These are phyloP conservation scores for Akanthomyces uredinophilus DNA, from an alignment of 2,329 filamentous ascomycete genomes.

Conservation along the genomic window DNA sequence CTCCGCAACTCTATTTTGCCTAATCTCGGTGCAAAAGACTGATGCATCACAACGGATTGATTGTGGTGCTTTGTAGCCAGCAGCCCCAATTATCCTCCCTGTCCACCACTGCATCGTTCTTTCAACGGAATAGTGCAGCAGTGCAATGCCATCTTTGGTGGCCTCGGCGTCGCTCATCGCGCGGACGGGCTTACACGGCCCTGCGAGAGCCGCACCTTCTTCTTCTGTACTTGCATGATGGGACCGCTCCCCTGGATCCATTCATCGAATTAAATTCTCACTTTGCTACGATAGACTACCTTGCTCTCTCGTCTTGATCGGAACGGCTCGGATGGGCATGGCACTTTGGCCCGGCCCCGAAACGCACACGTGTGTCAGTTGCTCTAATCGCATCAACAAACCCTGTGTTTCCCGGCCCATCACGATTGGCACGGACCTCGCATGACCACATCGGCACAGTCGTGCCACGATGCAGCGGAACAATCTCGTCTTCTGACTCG, in stretches of 20 bases:
- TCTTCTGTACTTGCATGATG: neutral
- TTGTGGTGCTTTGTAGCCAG: too few relatives aligned
- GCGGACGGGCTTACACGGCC: neutral
- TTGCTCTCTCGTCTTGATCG: neutral
- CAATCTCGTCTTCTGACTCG: neutral
- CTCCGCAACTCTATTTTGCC: too few relatives aligned
- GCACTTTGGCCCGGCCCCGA: neutral
- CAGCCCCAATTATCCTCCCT: neutral
- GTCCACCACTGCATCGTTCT: neutral
- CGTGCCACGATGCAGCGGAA: neutral
- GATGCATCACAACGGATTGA: neutral
- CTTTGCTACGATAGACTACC: neutral
- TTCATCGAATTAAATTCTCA: neutral
- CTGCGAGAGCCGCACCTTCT: neutral
- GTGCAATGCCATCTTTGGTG: neutral
- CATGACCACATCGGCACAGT: neutral
- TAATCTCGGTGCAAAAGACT: neutral
- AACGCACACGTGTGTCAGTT: neutral
- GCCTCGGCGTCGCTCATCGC: neutral
- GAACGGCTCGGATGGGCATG: neutral
- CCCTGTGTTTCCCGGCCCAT: neutral
- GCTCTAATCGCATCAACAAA: neutral
- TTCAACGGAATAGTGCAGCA: neutral
- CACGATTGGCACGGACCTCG: conserved; percentile 5
- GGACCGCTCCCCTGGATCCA: too few relatives aligned